phyloP scores from a whole-genome alignment of 139 green algal genomes.

The Diplosphaera chodatii region DNA sequence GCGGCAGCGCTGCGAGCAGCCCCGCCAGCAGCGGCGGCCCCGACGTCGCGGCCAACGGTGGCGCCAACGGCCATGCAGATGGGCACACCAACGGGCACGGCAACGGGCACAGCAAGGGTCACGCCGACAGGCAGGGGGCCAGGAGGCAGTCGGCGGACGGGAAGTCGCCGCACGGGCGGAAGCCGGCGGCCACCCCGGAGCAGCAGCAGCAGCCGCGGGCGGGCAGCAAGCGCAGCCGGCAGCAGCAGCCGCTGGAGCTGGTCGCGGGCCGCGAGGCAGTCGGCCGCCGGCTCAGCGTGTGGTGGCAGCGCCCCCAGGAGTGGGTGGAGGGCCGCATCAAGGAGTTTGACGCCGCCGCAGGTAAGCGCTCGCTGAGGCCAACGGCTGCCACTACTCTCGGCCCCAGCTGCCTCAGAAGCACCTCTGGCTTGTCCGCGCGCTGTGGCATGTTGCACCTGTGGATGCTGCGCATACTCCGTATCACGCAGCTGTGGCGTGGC shows the following conservation, averaged over 20 bases:
- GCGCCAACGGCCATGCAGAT: not conserved
- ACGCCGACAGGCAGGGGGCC: no score
- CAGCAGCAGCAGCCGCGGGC: not conserved
- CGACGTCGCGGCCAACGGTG: not conserved
- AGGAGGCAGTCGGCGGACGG: no score
- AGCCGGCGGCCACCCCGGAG: no score
- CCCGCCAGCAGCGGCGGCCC: not conserved
- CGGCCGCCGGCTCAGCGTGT: slow-evolving; percentile 32
- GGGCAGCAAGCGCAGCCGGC: not conserved
- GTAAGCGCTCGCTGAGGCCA: not conserved
- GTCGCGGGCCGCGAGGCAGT: slow-evolving; percentile 33
- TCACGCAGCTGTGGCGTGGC: no score
- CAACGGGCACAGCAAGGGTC: not conserved
- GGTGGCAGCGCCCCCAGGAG: slow-evolving; percentile 9
- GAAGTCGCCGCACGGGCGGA: no score
- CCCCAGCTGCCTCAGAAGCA: no score
- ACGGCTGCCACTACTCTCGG: no score
- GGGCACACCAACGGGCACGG: no score
- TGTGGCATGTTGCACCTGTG: no score
- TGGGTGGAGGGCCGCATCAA: slow-evolving; percentile 31
- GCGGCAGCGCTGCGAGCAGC: not conserved
- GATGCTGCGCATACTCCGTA: no score
- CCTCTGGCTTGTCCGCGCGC: no score
- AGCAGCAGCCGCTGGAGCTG: slow-evolving; percentile 1
- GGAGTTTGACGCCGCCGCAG: slow-evolving; percentile 4